Conservation (phyloP, 2,329 filamentous ascomycete species). For the Venturiaceae sp. region DNA sequence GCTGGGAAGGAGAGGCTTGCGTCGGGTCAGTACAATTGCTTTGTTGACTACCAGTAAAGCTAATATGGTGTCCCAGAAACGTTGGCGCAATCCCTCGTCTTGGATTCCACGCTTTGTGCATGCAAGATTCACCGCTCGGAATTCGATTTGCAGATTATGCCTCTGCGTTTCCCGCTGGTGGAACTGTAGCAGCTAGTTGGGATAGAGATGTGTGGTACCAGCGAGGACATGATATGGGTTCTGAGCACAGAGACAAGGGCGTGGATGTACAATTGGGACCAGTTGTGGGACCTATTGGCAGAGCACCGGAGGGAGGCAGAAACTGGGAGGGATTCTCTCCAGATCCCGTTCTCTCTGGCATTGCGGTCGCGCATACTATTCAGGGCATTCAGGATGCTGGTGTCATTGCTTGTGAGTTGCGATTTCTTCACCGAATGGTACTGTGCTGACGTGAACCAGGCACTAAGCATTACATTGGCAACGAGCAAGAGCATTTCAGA, state of each 20-base stretch:
- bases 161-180: slow-evolving; percentile 70
- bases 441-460: slow-evolving; percentile 37
- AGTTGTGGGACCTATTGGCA: slow-evolving; percentile 64
- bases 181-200: slow-evolving; percentile 77
- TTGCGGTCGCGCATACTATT: slow-evolving; percentile 62
- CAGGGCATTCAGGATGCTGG: slow-evolving; percentile 74
- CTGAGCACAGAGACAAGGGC: slow-evolving; percentile 66
- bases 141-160: slow-evolving; percentile 67
- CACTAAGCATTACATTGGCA: slow-evolving; percentile 53
- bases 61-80: slow-evolving; percentile 59
- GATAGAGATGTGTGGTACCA: slow-evolving; percentile 60
- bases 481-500: slow-evolving; percentile 68
- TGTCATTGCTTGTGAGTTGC: slow-evolving; percentile 76
- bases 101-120: slow-evolving; percentile 63
- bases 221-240: slow-evolving; percentile 64
- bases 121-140: slow-evolving; percentile 79
- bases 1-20: slow-evolving; percentile 41
- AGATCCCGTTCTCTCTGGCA: slow-evolving; percentile 66
- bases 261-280: slow-evolving; percentile 68
- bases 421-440: slow-evolving; percentile 45
- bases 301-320: slow-evolving; percentile 55
- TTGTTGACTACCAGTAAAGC: slow-evolving; percentile 37
- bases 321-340: slow-evolving; percentile 66
- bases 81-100: slow-evolving; percentile 58
- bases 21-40: neutral